Percentiles rank a stretch among this genome's conserved stretches.
phyloP scores from a whole-genome alignment of 1,139 yeast species.

The Yamadazyma sp. region DNA sequence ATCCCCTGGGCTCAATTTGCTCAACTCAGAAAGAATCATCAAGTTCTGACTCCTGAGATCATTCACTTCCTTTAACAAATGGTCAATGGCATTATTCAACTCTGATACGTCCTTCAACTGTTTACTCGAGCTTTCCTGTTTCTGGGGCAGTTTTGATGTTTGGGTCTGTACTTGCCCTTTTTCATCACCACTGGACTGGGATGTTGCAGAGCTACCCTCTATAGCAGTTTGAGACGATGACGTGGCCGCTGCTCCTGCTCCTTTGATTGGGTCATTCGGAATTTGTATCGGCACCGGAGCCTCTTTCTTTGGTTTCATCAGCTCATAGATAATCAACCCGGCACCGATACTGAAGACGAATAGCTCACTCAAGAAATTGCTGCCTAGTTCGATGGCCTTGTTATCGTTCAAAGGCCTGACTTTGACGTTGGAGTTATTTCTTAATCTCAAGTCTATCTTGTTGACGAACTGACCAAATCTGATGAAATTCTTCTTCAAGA shows the following conservation, averaged over 20 bases:
- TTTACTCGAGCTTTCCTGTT: neutral
- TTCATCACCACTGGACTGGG: neutral
- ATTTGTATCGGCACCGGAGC: constrained; percentile 12
- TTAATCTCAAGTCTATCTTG: constrained; percentile 65
- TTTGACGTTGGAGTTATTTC: constrained; percentile 61
- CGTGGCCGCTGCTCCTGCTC: neutral
- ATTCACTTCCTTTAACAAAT: constrained; percentile 6
- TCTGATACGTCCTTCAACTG: neutral
- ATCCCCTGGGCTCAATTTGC: constrained; percentile 7
- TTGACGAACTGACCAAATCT: constrained; percentile 74
- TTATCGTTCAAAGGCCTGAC: constrained; percentile 82
- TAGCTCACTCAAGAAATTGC: constrained; percentile 73
- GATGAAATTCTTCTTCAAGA: constrained; percentile 63
- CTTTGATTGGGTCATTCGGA: neutral
- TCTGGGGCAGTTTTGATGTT: neutral
- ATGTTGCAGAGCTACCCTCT: no score
- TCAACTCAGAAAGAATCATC: constrained; percentile 12
- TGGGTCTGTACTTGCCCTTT: neutral
- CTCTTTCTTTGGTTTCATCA: constrained; percentile 58
- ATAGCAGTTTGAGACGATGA: neutral
- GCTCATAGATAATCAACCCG: constrained; percentile 70
- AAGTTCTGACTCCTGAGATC: constrained; percentile 12
- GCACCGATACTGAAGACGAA: constrained; percentile 83
- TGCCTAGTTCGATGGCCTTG: constrained; percentile 82
- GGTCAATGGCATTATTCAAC: constrained; percentile 1